phyloP scores from a whole-genome alignment of 306 rosid species.

The Luffa acutangula region DNA sequence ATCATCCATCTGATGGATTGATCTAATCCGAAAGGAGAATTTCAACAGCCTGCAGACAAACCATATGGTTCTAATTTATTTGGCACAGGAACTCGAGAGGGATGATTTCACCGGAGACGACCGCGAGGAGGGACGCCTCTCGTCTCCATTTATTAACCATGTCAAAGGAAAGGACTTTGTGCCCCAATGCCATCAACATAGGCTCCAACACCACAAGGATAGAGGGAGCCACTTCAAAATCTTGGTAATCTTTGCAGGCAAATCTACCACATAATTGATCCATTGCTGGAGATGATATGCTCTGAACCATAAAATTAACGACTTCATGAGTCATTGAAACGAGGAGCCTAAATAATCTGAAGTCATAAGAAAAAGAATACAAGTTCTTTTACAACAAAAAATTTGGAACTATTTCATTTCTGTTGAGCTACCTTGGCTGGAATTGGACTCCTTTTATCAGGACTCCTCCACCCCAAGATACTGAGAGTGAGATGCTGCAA shows the following conservation, averaged over 20 bases:
- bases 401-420: slow-evolving; percentile 22
- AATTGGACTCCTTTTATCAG: slow-evolving; percentile 20
- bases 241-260: neutral
- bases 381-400: slow-evolving; percentile 18
- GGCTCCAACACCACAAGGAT: neutral
- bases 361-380: slow-evolving; percentile 8
- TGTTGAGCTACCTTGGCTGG: slow-evolving; percentile 15
- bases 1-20: neutral
- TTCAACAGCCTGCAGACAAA: neutral
- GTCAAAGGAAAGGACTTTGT: neutral
- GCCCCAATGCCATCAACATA: neutral
- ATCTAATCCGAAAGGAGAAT: neutral
- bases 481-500: slow-evolving; percentile 93
- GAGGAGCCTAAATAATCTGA: slow-evolving; percentile 7
- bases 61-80: slow-evolving; percentile 9
- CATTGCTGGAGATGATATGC: slow-evolving; percentile 13
- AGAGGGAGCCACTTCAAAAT: neutral
- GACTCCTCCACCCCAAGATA: slow-evolving; percentile 51
- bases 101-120: neutral
- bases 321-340: neutral
- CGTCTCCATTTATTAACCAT: slow-evolving; percentile 2
- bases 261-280: slow-evolving; percentile 4
- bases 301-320: slow-evolving; percentile 19
- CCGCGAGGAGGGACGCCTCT: neutral
- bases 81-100: neutral